These are phyloP conservation scores for Trichoderma sp. DNA, from an alignment of 2,329 filamentous ascomycete genomes.

Conservation along the genomic window DNA sequence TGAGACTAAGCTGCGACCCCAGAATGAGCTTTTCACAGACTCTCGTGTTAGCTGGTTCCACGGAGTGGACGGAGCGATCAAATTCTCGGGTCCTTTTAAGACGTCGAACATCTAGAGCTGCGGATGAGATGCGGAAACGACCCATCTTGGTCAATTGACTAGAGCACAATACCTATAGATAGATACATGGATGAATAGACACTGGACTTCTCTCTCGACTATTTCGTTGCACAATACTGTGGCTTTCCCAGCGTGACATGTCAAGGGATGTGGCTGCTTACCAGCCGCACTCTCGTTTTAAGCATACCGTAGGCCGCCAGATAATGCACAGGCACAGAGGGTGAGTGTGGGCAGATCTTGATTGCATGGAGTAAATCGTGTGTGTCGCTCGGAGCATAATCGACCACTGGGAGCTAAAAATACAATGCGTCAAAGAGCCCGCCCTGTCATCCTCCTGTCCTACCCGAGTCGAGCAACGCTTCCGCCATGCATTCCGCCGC, in stretches of 20 bases:
- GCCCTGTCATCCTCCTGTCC: neutral
- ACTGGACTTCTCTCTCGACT: neutral
- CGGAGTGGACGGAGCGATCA: neutral
- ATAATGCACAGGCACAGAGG: neutral
- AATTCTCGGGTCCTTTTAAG: neutral
- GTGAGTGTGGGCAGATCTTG: neutral
- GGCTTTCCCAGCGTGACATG: neutral
- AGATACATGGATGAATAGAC: neutral
- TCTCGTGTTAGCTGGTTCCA: conserved; percentile 9
- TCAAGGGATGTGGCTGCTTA: neutral
- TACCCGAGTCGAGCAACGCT: neutral
- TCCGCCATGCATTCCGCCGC: neutral
- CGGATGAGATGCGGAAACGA: neutral
- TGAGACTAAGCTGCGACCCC: conserved; percentile 1
- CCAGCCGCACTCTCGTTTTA: neutral
- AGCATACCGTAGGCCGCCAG: neutral
- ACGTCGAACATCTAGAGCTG: neutral
- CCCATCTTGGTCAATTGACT: neutral
- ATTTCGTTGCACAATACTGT: neutral
- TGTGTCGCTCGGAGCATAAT: neutral
- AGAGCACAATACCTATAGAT: neutral
- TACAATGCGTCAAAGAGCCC: neutral
- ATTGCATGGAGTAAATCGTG: no score
- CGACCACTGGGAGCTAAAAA: neutral
- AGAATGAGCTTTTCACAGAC: neutral